Evolutionary conservation across 257 asterid species (phyloP), one percentile per base, ranked within the genome.

Genomic region (Scutellaria baicalensis): DNA sequence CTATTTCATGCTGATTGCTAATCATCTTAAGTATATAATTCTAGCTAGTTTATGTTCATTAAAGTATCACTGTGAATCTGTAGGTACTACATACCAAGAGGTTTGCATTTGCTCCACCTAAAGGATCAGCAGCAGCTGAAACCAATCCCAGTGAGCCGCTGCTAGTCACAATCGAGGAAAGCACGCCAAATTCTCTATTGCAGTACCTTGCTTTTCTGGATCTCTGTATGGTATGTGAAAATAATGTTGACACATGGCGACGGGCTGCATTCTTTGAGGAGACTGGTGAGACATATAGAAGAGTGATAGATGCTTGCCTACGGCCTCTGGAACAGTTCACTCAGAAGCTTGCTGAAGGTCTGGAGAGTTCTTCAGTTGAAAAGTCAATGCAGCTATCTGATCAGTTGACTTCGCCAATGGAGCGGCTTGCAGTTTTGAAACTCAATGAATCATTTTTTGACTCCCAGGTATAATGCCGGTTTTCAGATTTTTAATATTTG

Each of bases 121-220:
- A 91, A 81, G 99, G 97, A 80, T 91, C 99, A 74, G 97, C 97
- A 35, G 99, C 97, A 16, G 96, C 99, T 50, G 96, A 91, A 84
- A 85, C 96, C 47, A 94, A 91, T 77, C 99, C 99, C 61, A 94
- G 95, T 23, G 97, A 89, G 75, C 81, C 83, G 0, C 95, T 94
- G 66, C 87, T 94, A 21, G 86, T 77, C 27, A 80, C 96, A 4
- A 77, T 94, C 58, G 97, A 94, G 78, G 95, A 82, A 74, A 91
- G 96, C 84, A 79, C 84, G 6, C 96, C 92, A 35, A 87, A 84
- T 45, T 94, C 97, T 44, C 92, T 94, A 69, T 71, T 91, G 87
- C 96, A 94, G 63, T 84, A 91, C 78, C 90, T 91, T 49, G 97
- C 97, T 8, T 89, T 83, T 79, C 96, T 89, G 52, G 99, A 94